A percentile compares a stretch with the other conserved stretches of the same genome.
phyloP scores from a whole-genome alignment of 176 grass and related monocot species.

The Ananas comosus region DNA sequence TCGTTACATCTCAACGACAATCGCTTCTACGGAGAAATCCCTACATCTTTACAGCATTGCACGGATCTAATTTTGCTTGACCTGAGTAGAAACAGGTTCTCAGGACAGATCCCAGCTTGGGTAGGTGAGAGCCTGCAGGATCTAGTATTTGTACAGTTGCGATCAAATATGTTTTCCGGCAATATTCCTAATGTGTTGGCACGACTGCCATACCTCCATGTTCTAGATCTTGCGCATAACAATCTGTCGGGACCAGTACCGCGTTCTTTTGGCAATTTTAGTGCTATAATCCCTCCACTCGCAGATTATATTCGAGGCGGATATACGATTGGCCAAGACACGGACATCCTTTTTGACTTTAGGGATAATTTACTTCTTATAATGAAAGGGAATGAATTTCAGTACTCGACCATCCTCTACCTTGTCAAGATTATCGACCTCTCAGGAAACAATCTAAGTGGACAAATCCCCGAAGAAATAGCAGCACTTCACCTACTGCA shows the following conservation, averaged over 20 bases:
- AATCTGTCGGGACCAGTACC: not conserved
- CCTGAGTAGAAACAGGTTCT: constrained; percentile 18
- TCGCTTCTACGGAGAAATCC: constrained; percentile 3
- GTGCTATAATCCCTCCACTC: not conserved
- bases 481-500: not conserved
- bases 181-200: constrained; percentile 1
- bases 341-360: not conserved
- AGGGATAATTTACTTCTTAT: not conserved
- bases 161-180: constrained; percentile 17
- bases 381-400: not conserved
- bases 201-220: constrained; percentile 11
- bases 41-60: constrained; percentile 4
- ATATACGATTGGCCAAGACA: too few relatives aligned
- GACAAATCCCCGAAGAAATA: constrained; percentile 17
- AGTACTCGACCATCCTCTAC: not conserved
- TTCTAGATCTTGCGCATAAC: constrained; percentile 18
- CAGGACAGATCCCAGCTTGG: constrained; percentile 22
- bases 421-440: constrained; percentile 5
- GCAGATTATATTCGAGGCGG: too few relatives aligned
- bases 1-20: constrained; percentile 7
- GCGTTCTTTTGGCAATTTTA: not conserved
- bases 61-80: not conserved
- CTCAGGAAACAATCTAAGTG: constrained; percentile 7
- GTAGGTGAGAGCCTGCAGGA: constrained; percentile 8
- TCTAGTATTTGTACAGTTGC: constrained; percentile 10